Evolutionary conservation across 129 eudicot species (phyloP).

Genomic region (Tagetes erecta): DNA sequence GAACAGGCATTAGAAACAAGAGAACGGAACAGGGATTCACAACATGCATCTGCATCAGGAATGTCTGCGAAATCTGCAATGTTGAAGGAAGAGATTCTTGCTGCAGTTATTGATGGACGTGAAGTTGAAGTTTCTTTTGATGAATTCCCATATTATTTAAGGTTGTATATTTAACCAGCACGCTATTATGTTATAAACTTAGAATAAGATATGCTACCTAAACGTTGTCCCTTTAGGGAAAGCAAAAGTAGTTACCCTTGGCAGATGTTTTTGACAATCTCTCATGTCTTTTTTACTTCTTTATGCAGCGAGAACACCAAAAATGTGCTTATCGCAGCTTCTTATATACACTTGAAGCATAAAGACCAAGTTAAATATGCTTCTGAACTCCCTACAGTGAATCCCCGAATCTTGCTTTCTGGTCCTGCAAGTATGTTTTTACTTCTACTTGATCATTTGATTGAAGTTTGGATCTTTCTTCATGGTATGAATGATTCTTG

Average conservation of each 20-base stretch:
- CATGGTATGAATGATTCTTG: neutral
- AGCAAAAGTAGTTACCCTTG: neutral
- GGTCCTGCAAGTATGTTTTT: slow-evolving; percentile 79
- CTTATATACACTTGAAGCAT: slow-evolving; percentile 83
- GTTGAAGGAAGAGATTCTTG: slow-evolving; percentile 64
- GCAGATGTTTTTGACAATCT: slow-evolving; percentile 10
- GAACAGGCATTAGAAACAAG: slow-evolving; percentile 53
- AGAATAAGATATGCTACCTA: neutral
- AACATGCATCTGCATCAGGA: slow-evolving; percentile 46
- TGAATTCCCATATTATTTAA: slow-evolving; percentile 74
- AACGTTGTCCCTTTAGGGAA: neutral
- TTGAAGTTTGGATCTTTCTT: slow-evolving; percentile 3
- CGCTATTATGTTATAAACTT: slow-evolving; percentile 10
- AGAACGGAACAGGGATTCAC: slow-evolving; percentile 50
- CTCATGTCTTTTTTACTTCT: neutral
- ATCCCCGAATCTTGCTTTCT: slow-evolving; percentile 86
- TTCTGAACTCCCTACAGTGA: slow-evolving; percentile 69
- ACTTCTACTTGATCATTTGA: neutral
- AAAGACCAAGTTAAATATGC: slow-evolving; percentile 72
- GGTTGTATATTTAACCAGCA: slow-evolving; percentile 39
- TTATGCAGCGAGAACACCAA: slow-evolving; percentile 83
- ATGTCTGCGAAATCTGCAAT: slow-evolving; percentile 51
- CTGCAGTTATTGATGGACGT: slow-evolving; percentile 62
- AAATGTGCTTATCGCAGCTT: slow-evolving; percentile 86
- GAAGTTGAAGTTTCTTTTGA: slow-evolving; percentile 72